Evolutionary conservation across 208 protist genomes (phyloP).

Genomic region (Trypanosoma melophagium): DNA sequence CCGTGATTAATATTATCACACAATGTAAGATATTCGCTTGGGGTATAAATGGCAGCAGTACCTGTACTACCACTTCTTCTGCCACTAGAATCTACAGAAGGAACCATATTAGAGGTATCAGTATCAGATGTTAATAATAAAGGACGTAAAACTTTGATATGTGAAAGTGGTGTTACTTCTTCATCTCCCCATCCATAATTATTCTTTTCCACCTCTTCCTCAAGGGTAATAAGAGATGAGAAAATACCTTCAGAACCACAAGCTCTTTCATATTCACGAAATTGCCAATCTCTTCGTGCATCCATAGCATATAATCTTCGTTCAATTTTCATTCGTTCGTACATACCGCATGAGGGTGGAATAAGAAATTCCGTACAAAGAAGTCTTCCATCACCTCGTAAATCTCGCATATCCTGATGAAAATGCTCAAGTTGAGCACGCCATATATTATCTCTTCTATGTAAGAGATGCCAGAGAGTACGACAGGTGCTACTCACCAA

Average conservation of each 20-base stretch:
- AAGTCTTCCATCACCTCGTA: constrained; percentile 48
- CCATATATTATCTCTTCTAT: constrained; percentile 67
- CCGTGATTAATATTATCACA: constrained; percentile 65
- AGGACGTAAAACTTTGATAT: constrained; percentile 21
- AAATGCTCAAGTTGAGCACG: constrained; percentile 62
- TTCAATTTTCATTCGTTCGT: constrained; percentile 68
- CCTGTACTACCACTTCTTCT: not conserved
- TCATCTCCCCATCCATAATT: constrained; percentile 1
- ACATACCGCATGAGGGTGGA: constrained; percentile 27
- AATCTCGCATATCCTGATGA: constrained; percentile 44
- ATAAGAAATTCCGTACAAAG: constrained; percentile 49
- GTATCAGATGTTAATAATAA: not conserved
- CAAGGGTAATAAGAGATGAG: constrained; percentile 22
- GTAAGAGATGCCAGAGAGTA: constrained; percentile 40
- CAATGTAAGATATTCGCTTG: constrained; percentile 60
- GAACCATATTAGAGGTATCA: not conserved
- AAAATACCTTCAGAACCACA: constrained; percentile 16
- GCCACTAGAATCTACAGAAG: not conserved
- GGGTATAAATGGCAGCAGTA: constrained; percentile 12
- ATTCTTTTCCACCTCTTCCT: not conserved
- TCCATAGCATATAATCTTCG: constrained; percentile 71
- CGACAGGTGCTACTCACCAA: constrained; percentile 50
- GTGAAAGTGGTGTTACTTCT: constrained; percentile 10
- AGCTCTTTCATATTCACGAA: constrained; percentile 40
- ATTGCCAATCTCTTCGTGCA: constrained; percentile 66